These are phyloP conservation scores for Clavispora fructus DNA, from an alignment of 805 yeast genomes.

Conservation along the genomic window DNA sequence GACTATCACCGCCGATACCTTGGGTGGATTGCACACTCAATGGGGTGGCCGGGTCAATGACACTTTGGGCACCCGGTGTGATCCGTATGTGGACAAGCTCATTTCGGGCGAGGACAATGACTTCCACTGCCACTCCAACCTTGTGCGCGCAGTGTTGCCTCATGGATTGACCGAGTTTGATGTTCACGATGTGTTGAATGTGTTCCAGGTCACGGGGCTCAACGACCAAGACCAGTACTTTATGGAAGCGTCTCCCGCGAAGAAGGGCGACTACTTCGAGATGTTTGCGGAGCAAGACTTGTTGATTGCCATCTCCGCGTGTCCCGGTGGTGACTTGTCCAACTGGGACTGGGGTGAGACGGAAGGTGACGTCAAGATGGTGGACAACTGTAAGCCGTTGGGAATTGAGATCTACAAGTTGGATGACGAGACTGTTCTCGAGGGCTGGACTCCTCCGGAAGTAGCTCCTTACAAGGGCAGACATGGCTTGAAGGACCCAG, in stretches of 20 bases:
- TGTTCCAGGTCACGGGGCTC: slow-evolving; percentile 64
- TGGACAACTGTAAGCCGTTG: slow-evolving; percentile 57
- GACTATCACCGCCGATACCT: slow-evolving; percentile 58
- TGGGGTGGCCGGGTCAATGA: slow-evolving; percentile 66
- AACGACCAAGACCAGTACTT: slow-evolving; percentile 62
- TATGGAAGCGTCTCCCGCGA: slow-evolving; percentile 67
- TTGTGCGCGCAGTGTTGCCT: slow-evolving; percentile 54
- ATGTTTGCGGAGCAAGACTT: slow-evolving; percentile 63
- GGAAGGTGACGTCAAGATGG: slow-evolving; percentile 45
- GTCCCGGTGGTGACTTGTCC: slow-evolving; percentile 68
- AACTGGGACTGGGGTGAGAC: slow-evolving; percentile 70
- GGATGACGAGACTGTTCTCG: slow-evolving; percentile 41
- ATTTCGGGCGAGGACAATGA: slow-evolving; percentile 62
- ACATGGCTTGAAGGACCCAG: slow-evolving; percentile 43
- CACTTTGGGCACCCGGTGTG: slow-evolving; percentile 63
- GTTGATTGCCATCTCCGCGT: slow-evolving; percentile 58
- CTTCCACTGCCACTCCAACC: slow-evolving; percentile 63
- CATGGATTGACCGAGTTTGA: slow-evolving; percentile 60
- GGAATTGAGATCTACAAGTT: slow-evolving; percentile 57
- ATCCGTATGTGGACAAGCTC: slow-evolving; percentile 61
- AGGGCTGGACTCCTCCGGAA: slow-evolving; percentile 49
- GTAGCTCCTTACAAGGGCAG: slow-evolving; percentile 49
- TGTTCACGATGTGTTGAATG: slow-evolving; percentile 65
- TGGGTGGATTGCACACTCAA: slow-evolving; percentile 52
- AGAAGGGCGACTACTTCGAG: slow-evolving; percentile 55